Evolutionary conservation across 2,329 filamentous ascomycete genomes (phyloP).

Genomic region (Neonectria punicea): DNA sequence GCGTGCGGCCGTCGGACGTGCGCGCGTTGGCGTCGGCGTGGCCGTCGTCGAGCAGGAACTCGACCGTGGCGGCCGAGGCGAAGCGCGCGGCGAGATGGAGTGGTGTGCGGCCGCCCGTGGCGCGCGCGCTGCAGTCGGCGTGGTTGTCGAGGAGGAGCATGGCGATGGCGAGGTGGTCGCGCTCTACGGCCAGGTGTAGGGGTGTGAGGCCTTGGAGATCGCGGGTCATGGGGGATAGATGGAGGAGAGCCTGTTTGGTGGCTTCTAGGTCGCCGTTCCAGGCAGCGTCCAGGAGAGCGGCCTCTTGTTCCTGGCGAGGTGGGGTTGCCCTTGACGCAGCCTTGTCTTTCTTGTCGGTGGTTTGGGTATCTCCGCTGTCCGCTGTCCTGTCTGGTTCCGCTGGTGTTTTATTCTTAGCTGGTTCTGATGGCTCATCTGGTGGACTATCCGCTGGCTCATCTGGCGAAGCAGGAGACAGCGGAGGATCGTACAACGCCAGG

Average conservation of each 20-base stretch:
- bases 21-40: constrained; percentile 44
- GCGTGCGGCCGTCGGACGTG: constrained; percentile 45
- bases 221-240: constrained; percentile 39
- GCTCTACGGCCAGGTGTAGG: constrained; percentile 46
- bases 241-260: constrained; percentile 38
- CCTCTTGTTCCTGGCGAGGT: constrained; percentile 32
- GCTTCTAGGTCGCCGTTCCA: constrained; percentile 47
- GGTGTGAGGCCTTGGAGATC: constrained; percentile 46
- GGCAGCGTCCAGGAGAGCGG: constrained; percentile 45
- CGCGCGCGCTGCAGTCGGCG: constrained; percentile 40
- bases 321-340: background rate
- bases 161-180: constrained; percentile 47
- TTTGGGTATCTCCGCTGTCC: background rate
- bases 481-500: background rate
- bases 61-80: constrained; percentile 44
- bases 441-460: background rate
- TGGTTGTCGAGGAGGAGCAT: constrained; percentile 47
- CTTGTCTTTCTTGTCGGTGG: background rate
- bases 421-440: background rate
- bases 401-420: background rate
- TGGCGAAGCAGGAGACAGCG: background rate
- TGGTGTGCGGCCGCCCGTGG: constrained; percentile 45
- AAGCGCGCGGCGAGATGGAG: constrained; percentile 47
- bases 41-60: constrained; percentile 46
- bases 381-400: background rate